These are phyloP conservation scores for Globisporangium takayamanum DNA, from an alignment of 352 stramenopile species.

Conservation along the genomic window DNA sequence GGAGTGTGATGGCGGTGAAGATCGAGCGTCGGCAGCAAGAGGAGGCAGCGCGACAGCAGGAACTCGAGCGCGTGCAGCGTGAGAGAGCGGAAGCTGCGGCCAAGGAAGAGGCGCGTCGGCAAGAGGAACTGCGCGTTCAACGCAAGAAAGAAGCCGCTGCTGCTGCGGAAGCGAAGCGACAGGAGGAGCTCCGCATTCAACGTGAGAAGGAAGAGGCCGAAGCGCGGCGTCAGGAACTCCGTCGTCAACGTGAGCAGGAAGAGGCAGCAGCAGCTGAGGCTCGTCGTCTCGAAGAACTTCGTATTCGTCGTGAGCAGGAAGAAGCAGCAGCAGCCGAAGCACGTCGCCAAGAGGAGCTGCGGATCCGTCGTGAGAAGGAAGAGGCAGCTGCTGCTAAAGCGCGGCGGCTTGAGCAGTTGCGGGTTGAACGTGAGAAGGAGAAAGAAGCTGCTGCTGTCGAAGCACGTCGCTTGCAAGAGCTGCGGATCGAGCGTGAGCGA, in stretches of 20 bases:
- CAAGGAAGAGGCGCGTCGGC: too few relatives aligned
- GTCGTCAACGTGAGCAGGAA: background rate
- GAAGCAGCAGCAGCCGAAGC: background rate
- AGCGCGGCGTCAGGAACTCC: too few relatives aligned
- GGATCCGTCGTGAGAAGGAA: background rate
- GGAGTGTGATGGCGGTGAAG: slow-evolving; percentile 13
- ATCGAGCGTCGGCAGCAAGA: slow-evolving; percentile 1
- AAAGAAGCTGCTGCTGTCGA: background rate
- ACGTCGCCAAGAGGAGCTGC: background rate
- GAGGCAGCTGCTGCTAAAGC: background rate
- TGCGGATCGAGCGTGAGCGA: slow-evolving; percentile 8
- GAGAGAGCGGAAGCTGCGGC: too few relatives aligned
- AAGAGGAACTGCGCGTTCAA: too few relatives aligned
- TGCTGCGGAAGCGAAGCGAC: too few relatives aligned
- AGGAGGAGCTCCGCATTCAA: too few relatives aligned
- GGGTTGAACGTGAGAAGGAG: background rate
- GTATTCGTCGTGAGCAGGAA: background rate
- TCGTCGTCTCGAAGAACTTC: background rate
- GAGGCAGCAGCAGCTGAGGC: background rate
- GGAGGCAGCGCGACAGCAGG: too few relatives aligned
- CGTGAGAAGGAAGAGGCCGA: too few relatives aligned
- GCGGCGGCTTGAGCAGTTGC: background rate
- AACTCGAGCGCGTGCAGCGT: too few relatives aligned
- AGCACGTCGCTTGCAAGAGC: slow-evolving; percentile 11
- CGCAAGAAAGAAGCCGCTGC: too few relatives aligned